Base-by-base conservation (phyloP, 1,284 basidiomycete genomes). In the Ceratobasidium sp. region DNA sequence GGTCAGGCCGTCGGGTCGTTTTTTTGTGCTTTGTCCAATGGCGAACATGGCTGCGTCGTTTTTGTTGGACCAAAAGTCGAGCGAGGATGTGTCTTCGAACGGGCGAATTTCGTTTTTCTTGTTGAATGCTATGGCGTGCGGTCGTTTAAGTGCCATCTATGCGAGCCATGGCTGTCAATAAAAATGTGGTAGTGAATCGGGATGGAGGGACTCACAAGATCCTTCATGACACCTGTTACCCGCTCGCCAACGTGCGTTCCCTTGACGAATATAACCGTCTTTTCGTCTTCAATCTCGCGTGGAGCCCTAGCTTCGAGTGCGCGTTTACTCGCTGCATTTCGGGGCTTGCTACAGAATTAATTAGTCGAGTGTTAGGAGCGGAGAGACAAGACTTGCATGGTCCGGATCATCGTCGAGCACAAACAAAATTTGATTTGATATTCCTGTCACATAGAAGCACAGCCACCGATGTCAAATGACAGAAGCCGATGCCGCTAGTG, bases 321-420 rank as follows among this genome's bases (percentile, higher is more conserved):
- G 75, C 97, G 88, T 83, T 99, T 99, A n/a, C 94, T 93, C 48
- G 97, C 89, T 0, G 97, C 97, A 86, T 97, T 98, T 84, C 93
- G 95, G 36, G 97, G 95, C 85, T 98, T 98, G 81, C 94, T 95
- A 73, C 30, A 28, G 16, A 52, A 59, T 41, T 14, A 39, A 12
- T 57, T 39, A 58, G 39, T 32, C 36, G 6, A 6, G 36, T 39
- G 14, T 32, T 23, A 34, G 18, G 28, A 16, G 8, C n/a, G 9
- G 48, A 6, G 32, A 12, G 23, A 12, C 16, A 16, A 5, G 8
- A 53, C 64, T 43, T 45, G 45, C 67, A 59, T 70, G 41, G 41
- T 70, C 28, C 67, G 67, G 39, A 70, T 70, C 67, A 70, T 70
- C 28, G 67, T 70, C 23, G 30, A 39, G 43, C 18, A 18, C 18